A percentile compares a stretch with the other conserved stretches of the same genome.
phyloP scores from a whole-genome alignment of 768 basidiomycete species.

The Suillus subalutaceus region DNA sequence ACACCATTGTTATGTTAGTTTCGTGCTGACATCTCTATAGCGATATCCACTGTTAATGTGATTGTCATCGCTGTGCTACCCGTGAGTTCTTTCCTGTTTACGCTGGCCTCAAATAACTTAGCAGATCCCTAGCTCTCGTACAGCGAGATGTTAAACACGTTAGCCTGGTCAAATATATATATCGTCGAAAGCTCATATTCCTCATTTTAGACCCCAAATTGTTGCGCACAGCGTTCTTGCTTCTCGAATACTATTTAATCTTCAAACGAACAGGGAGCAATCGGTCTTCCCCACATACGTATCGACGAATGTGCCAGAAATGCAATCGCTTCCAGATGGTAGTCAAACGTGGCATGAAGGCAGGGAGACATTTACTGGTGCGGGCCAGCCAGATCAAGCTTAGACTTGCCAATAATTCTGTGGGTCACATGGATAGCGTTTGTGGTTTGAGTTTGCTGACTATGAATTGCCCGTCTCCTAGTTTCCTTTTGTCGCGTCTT shows the following conservation, averaged over 20 bases:
- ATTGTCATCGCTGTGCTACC: neutral
- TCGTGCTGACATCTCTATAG: neutral
- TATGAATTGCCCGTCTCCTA: neutral
- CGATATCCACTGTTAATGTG: neutral
- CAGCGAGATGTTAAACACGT: neutral
- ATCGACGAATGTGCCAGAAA: neutral
- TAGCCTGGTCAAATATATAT: neutral
- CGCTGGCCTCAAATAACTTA: neutral
- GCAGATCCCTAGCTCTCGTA: neutral
- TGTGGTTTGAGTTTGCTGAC: neutral
- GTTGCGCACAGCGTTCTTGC: conserved; percentile 11
- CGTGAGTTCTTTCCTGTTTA: neutral
- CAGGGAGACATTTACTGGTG: neutral
- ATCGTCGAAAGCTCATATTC: neutral
- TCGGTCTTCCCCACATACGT: neutral
- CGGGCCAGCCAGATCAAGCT: neutral
- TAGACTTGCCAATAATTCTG: neutral
- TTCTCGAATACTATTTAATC: conserved; percentile 9
- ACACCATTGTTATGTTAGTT: neutral
- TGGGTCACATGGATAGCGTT: neutral
- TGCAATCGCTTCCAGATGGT: neutral
- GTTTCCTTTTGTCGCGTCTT: neutral
- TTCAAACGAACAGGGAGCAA: neutral
- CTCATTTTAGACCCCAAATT: conserved; percentile 2
- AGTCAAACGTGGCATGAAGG: neutral